These are phyloP conservation scores for Fusarium beomiforme DNA, from an alignment of 2,329 filamentous ascomycete species.

Conservation along the genomic window DNA sequence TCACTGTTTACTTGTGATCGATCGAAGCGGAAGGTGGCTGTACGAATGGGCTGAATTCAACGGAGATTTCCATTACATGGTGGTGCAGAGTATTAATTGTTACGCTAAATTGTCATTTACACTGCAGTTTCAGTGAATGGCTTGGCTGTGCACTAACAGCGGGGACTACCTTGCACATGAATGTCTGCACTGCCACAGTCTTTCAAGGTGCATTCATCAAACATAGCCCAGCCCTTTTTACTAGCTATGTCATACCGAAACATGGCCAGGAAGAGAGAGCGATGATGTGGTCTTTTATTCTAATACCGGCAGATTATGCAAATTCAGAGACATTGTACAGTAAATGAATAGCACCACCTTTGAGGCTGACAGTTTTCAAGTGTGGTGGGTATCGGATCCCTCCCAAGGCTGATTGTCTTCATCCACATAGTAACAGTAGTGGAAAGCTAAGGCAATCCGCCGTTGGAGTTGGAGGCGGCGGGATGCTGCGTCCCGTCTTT, in stretches of 20 bases:
- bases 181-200: slow-evolving; percentile 23
- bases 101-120: not conserved
- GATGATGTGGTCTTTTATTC: slow-evolving; percentile 3
- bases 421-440: slow-evolving; percentile 17
- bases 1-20: not conserved
- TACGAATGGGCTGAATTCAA: slow-evolving; percentile 32
- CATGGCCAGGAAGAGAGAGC: not conserved
- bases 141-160: slow-evolving; percentile 13
- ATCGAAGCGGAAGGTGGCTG: slow-evolving; percentile 20
- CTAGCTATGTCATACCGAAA: slow-evolving; percentile 16
- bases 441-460: slow-evolving; percentile 5
- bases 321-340: not conserved
- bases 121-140: not conserved
- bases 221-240: slow-evolving; percentile 7
- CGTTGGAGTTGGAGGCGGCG: slow-evolving; percentile 21
- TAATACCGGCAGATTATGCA: not conserved
- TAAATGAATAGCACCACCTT: not conserved
- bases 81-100: slow-evolving; percentile 13
- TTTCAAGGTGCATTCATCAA: slow-evolving; percentile 6
- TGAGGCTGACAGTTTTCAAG: slow-evolving; percentile 22
- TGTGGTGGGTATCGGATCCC: slow-evolving; percentile 24
- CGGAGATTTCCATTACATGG: slow-evolving; percentile 12
- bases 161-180: slow-evolving; percentile 15
- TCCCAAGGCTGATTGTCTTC: slow-evolving; percentile 34
- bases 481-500: slow-evolving; percentile 28